A percentile compares a stretch with the other conserved stretches of the same genome.
phyloP scores from a whole-genome alignment of 2,329 filamentous ascomycete species.

The Penicillium sp. region DNA sequence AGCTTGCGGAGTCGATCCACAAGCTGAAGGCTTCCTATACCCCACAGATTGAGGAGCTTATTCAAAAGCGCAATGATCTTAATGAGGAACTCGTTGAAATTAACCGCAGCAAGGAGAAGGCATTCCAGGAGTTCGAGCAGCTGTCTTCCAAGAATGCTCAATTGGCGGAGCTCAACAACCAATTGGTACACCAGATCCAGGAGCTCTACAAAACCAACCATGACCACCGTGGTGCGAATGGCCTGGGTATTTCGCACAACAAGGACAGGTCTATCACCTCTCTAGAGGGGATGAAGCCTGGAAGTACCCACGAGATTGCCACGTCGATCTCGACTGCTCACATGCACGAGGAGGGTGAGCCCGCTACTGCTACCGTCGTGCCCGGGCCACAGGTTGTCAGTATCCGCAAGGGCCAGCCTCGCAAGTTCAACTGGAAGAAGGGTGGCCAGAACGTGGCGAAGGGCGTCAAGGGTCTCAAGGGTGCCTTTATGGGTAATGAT shows the following conservation, averaged over 20 bases:
- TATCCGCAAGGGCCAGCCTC: conserved; percentile 88
- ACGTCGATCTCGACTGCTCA: conserved; percentile 57
- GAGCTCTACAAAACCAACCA: conserved; percentile 79
- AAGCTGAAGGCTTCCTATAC: conserved; percentile 78
- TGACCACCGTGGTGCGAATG: conserved; percentile 43
- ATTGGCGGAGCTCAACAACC: conserved; percentile 91
- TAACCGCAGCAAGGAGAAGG: conserved; percentile 84
- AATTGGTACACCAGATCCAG: conserved; percentile 91
- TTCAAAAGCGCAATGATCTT: conserved; percentile 80
- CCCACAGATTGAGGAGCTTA: conserved; percentile 78
- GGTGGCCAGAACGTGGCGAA: conserved; percentile 91
- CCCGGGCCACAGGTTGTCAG: conserved; percentile 90
- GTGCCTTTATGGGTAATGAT: conserved; percentile 65
- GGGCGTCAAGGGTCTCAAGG: conserved; percentile 92
- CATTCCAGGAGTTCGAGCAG: conserved; percentile 92
- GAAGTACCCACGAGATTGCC: conserved; percentile 49
- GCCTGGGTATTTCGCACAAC: conserved; percentile 61
- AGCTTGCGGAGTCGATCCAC: conserved; percentile 63
- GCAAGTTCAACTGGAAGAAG: conserved; percentile 99
- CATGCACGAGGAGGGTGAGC: conserved; percentile 65
- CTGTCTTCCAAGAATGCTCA: conserved; percentile 92
- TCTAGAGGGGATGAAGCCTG: conserved; percentile 46
- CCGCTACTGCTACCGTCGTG: conserved; percentile 57
- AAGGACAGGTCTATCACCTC: conserved; percentile 53
- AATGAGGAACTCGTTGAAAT: conserved; percentile 82